phyloP scores from a whole-genome alignment of 495 filamentous ascomycete genomes.

The Pyrenula aspistea region DNA sequence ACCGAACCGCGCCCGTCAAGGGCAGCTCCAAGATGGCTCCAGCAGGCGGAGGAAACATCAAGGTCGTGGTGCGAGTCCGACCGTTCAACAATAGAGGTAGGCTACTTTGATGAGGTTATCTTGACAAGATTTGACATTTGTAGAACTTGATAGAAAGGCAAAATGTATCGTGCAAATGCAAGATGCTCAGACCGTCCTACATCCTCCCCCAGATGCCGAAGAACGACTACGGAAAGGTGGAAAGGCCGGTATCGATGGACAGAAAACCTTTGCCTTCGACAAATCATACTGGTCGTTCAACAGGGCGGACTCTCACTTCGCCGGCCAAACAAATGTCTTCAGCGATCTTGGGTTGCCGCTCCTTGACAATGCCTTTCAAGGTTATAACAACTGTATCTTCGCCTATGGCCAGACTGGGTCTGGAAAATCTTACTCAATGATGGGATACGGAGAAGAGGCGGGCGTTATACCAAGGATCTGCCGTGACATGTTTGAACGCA shows the following conservation, averaged over 20 bases:
- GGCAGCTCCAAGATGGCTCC: constrained; percentile 47
- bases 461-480: constrained; percentile 98
- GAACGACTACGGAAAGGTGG: constrained; percentile 45
- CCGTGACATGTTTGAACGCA: constrained; percentile 90
- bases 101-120: constrained; percentile 9
- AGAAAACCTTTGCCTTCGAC: constrained; percentile 91
- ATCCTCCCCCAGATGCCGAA: constrained; percentile 55
- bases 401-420: constrained; percentile 98
- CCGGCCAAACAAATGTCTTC: constrained; percentile 82
- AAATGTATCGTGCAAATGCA: constrained; percentile 99
- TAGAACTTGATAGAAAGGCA: constrained; percentile 80
- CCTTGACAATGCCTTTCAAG: constrained; percentile 95
- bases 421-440: constrained; percentile 99
- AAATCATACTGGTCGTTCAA: constrained; percentile 97
- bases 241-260: constrained; percentile 56
- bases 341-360: constrained; percentile 79
- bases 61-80: constrained; percentile 93
- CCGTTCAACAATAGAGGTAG: constrained; percentile 90
- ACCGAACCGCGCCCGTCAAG: background rate
- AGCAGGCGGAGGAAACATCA: constrained; percentile 89
- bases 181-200: constrained; percentile 77
- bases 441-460: constrained; percentile 94
- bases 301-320: constrained; percentile 66
- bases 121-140: background rate
- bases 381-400: constrained; percentile 99